A percentile compares a stretch with the other conserved stretches of the same genome.
Evolutionary conservation across 805 yeast genomes (phyloP).

Genomic region (Yarrowia sp.): DNA sequence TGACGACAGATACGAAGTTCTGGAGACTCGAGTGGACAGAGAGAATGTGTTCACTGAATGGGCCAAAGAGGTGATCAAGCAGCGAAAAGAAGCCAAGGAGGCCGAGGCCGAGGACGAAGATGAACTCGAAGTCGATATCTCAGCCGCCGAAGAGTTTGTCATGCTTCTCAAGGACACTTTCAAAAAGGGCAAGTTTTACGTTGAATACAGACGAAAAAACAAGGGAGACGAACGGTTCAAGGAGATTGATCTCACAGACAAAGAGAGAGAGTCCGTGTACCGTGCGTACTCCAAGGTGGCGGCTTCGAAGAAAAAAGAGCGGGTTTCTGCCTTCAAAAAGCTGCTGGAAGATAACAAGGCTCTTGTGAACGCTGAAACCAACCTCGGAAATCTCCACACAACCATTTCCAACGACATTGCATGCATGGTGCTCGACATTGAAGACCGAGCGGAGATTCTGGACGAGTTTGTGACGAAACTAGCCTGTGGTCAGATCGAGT

Average conservation of each 20-base stretch:
- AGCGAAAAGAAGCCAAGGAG: slow-evolving; percentile 36
- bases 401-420: slow-evolving; percentile 16
- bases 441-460: slow-evolving; percentile 5
- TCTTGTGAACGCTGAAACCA: not conserved
- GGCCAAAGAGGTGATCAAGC: slow-evolving; percentile 47
- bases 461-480: slow-evolving; percentile 10
- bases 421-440: slow-evolving; percentile 12
- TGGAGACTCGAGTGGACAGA: slow-evolving; percentile 52
- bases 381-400: slow-evolving; percentile 4
- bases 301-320: slow-evolving; percentile 43
- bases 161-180: slow-evolving; percentile 47
- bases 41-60: slow-evolving; percentile 57
- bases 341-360: slow-evolving; percentile 31
- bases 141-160: slow-evolving; percentile 46
- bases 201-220: slow-evolving; percentile 53
- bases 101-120: slow-evolving; percentile 5
- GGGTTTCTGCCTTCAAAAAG: slow-evolving; percentile 42
- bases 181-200: slow-evolving; percentile 48
- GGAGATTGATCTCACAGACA: slow-evolving; percentile 47
- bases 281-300: slow-evolving; percentile 48
- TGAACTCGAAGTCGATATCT: slow-evolving; percentile 28
- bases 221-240: slow-evolving; percentile 47
- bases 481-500: slow-evolving; percentile 9
- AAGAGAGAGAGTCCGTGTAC: slow-evolving; percentile 52
- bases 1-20: slow-evolving; percentile 54